Evolutionary conservation across 78 protist species (phyloP), one percentile per base, ranked within the genome.

Genomic region (Dictyostelium firmibasis): DNA sequence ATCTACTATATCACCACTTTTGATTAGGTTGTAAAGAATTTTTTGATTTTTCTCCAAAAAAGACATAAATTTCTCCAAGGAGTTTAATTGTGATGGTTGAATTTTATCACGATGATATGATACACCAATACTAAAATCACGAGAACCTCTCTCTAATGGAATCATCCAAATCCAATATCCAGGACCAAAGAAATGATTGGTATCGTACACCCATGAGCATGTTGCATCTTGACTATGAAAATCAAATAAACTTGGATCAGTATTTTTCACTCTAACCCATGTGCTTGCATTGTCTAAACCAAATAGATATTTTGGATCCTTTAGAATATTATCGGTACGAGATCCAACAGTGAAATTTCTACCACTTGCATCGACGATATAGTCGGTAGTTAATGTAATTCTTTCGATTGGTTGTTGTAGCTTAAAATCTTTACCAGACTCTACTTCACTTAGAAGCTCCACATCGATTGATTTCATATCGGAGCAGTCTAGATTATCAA

Each of bases 81-180:
- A 64, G 14, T 88, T 88, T 11, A 88, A 43, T 67, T 78, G 70
- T n/a, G 83, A 77, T 43, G 93, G 93, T 20, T 35, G 53, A 29
- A 72, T 77, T 67, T 79, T 88, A 44, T 88, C 93, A 25, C 69
- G 31, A 44, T 88, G 93, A 43, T 88, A 88, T 7, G 93, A 88
- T 8, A 88, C 93, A 62, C 93, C 93, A 67, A 88, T 88, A 5
- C 85, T 77, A 33, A 57, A 88, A 16, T 88, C 93, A 35, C 83
- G 69, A 1, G 86, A 29, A 14, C 86, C 81, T 64, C 93, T 53
- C 44, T 88, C 93, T n/a, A 88, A 44, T 0, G 93, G 93, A 29
- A 88, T 88, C 93, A 88, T 88, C 93, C 93, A 88, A 20, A 88
- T 76, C 93, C 93, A 88, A 31, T 88, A 88, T 2, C 93, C 93